A percentile compares a stretch with the other conserved stretches of the same genome.
phyloP scores from a whole-genome alignment of 768 basidiomycete species.

The Russula earlei region DNA sequence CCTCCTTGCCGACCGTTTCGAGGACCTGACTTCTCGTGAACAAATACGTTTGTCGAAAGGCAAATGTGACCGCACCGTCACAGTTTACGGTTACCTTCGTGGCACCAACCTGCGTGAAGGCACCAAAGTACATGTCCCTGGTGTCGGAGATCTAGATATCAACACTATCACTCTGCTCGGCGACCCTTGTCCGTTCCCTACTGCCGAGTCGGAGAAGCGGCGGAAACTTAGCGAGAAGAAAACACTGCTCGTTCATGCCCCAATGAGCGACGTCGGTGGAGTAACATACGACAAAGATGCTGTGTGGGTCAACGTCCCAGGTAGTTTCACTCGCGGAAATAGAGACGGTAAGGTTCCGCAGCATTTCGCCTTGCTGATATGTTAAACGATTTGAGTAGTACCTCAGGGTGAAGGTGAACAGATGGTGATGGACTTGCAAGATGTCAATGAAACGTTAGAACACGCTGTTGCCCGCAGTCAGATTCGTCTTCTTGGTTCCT shows the following conservation, averaged over 20 bases:
- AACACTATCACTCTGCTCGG: slow-evolving; percentile 62
- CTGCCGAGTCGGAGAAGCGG: slow-evolving; percentile 81
- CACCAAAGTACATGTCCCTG: slow-evolving; percentile 88
- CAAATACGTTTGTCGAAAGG: slow-evolving; percentile 65
- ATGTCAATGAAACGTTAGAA: slow-evolving; percentile 70
- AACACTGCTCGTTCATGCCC: slow-evolving; percentile 85
- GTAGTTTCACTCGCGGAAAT: slow-evolving; percentile 80
- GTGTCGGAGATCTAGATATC: slow-evolving; percentile 83
- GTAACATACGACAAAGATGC: slow-evolving; percentile 97
- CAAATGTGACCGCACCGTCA: slow-evolving; percentile 89
- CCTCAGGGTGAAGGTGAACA: slow-evolving; percentile 88
- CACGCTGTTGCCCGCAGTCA: slow-evolving; percentile 73
- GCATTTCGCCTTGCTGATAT: background rate
- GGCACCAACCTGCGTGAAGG: slow-evolving; percentile 74
- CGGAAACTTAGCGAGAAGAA: slow-evolving; percentile 93
- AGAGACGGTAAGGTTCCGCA: slow-evolving; percentile 40
- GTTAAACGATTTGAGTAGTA: slow-evolving; percentile 32
- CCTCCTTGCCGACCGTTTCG: slow-evolving; percentile 86
- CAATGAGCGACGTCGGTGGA: slow-evolving; percentile 98
- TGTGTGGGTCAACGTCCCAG: slow-evolving; percentile 95
- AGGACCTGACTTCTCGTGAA: slow-evolving; percentile 90
- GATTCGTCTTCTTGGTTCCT: slow-evolving; percentile 77
- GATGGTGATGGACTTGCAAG: slow-evolving; percentile 97
- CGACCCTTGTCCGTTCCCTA: slow-evolving; percentile 96
- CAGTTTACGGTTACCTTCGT: slow-evolving; percentile 88